Percentiles rank a stretch among this genome's conserved stretches.
phyloP scores from a whole-genome alignment of 106 monocot species.

The Xerophyta viscosa region DNA sequence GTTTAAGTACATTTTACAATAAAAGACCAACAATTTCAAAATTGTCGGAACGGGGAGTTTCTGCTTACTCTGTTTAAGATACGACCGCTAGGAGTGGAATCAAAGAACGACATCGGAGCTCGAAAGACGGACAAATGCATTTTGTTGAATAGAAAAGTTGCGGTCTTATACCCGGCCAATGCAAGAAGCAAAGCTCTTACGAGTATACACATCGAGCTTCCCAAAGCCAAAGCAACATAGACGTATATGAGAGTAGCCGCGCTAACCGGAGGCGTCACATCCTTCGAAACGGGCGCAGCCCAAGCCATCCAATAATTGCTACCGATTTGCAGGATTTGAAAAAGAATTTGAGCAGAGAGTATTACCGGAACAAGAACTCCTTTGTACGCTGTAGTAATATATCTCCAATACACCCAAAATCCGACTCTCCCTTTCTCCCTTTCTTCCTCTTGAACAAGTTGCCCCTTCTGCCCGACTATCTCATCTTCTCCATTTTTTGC shows the following conservation, averaged over 20 bases:
- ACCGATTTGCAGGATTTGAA: slow-evolving; percentile 67
- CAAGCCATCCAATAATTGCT: slow-evolving; percentile 96
- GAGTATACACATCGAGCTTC: slow-evolving; percentile 62
- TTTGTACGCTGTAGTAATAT: slow-evolving; percentile 65
- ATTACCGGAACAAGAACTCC: slow-evolving; percentile 70
- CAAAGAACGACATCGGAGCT: slow-evolving; percentile 93
- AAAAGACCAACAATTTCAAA: too few species aligned
- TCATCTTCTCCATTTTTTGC: slow-evolving; percentile 32
- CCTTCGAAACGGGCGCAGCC: slow-evolving; percentile 65
- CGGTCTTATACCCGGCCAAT: slow-evolving; percentile 69
- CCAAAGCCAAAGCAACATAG: slow-evolving; percentile 68
- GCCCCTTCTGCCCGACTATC: slow-evolving; percentile 30
- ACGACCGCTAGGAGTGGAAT: slow-evolving; percentile 85
- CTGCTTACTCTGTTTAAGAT: slow-evolving; percentile 75
- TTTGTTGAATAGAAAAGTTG: slow-evolving; percentile 66
- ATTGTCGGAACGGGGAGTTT: background rate
- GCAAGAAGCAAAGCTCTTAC: slow-evolving; percentile 48
- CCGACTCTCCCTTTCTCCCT: slow-evolving; percentile 94
- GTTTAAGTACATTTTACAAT: background rate
- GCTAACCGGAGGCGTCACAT: slow-evolving; percentile 46
- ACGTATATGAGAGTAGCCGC: slow-evolving; percentile 43
- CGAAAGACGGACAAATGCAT: slow-evolving; percentile 73
- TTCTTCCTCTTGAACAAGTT: slow-evolving; percentile 88
- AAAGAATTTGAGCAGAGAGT: slow-evolving; percentile 59
- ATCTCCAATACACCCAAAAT: slow-evolving; percentile 86